Percentiles rank a stretch among this genome's conserved stretches.
Conservation (phyloP, 345 rosid genomes). For the Sonneratia alba region DNA sequence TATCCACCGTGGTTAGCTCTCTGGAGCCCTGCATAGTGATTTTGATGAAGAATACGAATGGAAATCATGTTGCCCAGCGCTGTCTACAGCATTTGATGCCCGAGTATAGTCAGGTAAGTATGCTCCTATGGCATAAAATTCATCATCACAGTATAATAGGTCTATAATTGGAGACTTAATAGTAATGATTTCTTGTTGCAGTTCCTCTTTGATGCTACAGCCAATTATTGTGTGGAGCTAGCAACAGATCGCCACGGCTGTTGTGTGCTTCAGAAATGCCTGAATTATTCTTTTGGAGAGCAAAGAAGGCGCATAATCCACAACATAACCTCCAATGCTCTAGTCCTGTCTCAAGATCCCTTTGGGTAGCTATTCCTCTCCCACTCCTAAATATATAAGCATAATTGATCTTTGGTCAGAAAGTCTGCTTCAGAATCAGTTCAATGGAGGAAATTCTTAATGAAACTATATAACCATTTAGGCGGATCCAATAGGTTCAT, state of each 20-base stretch:
- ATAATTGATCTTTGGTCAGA: not conserved
- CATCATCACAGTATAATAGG: not conserved
- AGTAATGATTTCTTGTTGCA: constrained; percentile 14
- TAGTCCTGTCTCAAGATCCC: constrained; percentile 66
- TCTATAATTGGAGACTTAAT: too few species aligned
- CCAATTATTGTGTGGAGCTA: constrained; percentile 55
- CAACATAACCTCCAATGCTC: constrained; percentile 52
- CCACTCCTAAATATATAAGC: not conserved
- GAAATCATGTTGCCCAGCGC: constrained; percentile 75
- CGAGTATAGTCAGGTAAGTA: constrained; percentile 40
- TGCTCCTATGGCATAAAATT: not conserved
- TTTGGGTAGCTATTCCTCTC: constrained; percentile 41
- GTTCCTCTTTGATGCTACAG: constrained; percentile 67
- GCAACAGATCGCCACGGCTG: constrained; percentile 79
- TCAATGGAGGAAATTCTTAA: not conserved
- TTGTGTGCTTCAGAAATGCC: constrained; percentile 76
- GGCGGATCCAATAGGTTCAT: not conserved
- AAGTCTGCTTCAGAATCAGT: not conserved
- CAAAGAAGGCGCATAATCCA: constrained; percentile 33
- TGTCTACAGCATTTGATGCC: constrained; percentile 58
- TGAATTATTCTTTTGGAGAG: constrained; percentile 40
- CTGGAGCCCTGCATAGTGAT: constrained; percentile 57
- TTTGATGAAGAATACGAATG: constrained; percentile 62
- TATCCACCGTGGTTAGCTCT: constrained; percentile 41
- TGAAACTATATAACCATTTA: not conserved